Evolutionary conservation across 2,329 filamentous ascomycete species (phyloP).

Genomic region (Coleophoma crateriformis): DNA sequence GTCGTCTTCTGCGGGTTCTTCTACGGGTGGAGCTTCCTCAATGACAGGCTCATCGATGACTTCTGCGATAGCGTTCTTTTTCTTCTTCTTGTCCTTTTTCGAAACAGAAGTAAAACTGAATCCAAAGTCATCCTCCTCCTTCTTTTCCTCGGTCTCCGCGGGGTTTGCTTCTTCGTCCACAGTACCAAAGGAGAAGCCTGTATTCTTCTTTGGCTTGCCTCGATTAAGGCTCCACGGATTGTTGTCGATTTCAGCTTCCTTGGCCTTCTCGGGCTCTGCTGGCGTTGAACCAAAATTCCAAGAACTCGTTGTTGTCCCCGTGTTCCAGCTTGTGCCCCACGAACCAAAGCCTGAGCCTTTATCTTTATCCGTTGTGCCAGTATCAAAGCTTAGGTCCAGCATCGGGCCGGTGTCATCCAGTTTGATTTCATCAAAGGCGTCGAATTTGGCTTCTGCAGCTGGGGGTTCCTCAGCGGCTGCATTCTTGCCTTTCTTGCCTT

Average conservation of each 20-base stretch:
- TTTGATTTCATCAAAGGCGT: conserved; percentile 65
- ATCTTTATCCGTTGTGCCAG: conserved; percentile 34
- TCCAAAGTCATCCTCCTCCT: conserved; percentile 30
- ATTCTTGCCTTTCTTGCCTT: conserved; percentile 55
- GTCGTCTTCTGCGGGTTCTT: conserved; percentile 35
- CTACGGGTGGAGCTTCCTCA: conserved; percentile 10
- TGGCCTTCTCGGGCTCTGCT: conserved; percentile 33
- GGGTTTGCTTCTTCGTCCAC: conserved; percentile 31
- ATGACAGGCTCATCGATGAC: conserved; percentile 15
- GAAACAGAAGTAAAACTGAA: conserved; percentile 22
- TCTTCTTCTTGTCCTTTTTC: conserved; percentile 44
- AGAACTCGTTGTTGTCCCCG: conserved; percentile 31
- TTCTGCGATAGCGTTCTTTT: conserved; percentile 22
- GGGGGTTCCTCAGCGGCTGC: conserved; percentile 28
- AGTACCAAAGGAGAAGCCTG: conserved; percentile 41
- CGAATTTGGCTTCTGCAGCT: conserved; percentile 31
- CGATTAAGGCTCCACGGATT: conserved; percentile 45
- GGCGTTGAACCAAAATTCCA: conserved; percentile 39
- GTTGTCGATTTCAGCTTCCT: conserved; percentile 34
- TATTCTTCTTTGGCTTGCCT: conserved; percentile 47
- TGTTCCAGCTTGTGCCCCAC: conserved; percentile 57
- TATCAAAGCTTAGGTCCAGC: conserved; percentile 48
- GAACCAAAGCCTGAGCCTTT: conserved; percentile 39
- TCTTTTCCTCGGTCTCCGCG: conserved; percentile 22
- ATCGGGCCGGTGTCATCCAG: conserved; percentile 55